Evolutionary conservation across 805 yeast genomes (phyloP).

Genomic region (Teunomyces atbi): DNA sequence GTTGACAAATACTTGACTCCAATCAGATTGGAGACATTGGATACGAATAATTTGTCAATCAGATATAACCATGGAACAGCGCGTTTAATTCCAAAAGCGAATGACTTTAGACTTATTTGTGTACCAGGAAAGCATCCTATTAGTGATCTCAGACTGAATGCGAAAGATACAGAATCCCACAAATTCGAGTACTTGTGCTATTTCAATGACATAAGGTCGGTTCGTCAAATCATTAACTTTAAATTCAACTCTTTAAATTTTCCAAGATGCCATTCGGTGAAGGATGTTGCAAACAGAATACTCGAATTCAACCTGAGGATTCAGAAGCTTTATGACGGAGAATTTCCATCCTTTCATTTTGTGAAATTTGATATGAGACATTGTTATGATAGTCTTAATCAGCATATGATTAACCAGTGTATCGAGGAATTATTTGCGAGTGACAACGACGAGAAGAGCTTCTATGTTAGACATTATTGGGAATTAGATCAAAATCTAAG

Average conservation of each 20-base stretch:
- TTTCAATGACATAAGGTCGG: slow-evolving; percentile 44
- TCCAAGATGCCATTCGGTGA: slow-evolving; percentile 36
- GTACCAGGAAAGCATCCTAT: slow-evolving; percentile 37
- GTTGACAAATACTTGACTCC: slow-evolving; percentile 31
- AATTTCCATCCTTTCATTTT: slow-evolving; percentile 42
- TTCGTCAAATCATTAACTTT: slow-evolving; percentile 29
- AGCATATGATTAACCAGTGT: slow-evolving; percentile 35
- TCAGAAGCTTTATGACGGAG: slow-evolving; percentile 3
- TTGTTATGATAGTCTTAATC: slow-evolving; percentile 75
- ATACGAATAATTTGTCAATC: background rate
- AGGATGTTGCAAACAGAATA: slow-evolving; percentile 44
- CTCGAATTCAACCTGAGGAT: slow-evolving; percentile 33
- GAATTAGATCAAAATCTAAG: slow-evolving; percentile 5
- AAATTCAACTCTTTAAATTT: slow-evolving; percentile 11
- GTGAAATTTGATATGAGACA: slow-evolving; percentile 74
- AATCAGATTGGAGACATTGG: slow-evolving; percentile 6
- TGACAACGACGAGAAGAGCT: slow-evolving; percentile 17
- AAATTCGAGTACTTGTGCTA: slow-evolving; percentile 31
- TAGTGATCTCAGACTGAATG: background rate
- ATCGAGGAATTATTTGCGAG: slow-evolving; percentile 27
- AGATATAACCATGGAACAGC: slow-evolving; percentile 36
- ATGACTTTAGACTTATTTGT: slow-evolving; percentile 60
- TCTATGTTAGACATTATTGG: slow-evolving; percentile 18
- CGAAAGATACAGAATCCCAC: slow-evolving; percentile 28
- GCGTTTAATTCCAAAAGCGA: slow-evolving; percentile 58